Evolutionary conservation across 345 rosid species (phyloP), one percentile per base, ranked within the genome.

Genomic region (Sisymbrium irio): DNA sequence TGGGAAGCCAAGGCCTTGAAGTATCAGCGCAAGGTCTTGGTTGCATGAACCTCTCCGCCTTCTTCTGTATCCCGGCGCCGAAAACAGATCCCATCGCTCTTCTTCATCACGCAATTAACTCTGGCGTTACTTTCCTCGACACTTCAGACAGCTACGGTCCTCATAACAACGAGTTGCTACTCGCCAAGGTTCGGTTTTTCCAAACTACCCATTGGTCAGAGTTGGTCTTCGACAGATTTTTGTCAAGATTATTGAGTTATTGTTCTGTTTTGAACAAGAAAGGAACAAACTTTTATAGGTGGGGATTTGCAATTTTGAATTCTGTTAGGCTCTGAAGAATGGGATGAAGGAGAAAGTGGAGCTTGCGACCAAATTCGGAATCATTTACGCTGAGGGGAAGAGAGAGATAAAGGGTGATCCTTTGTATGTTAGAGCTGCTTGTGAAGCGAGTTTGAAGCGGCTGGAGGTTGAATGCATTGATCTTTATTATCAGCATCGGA

Each of bases 401-500:
- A 5, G 9, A 10, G 82, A 27, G 53, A 12, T 83, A 3, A 67
- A 41, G 0, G 93, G 90, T 0, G 86, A 86, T 58, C 89, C 90
- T 0, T 67, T 53, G 1, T 84, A 85, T 56, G 89, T 84, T 3
- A 84, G 89, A 14, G 74, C 82, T 44, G 79, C 86, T 18, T 88
- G 93, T 39, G 86, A 83, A 49, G 86, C 67, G 9, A 88, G 89
- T 76, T 83, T 88, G 65, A 84, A 85, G 71, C 61, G 93, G 14
- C 85, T 88, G 5, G 78, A 77, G 4, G 77, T 83, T 4, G 62
- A 68, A 2, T 86, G 77, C 35, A 78, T 88, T 63, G 90, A 86
- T 72, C 93, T 88, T 9, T 88, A 86, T 54, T 84, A 88, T 46
- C 89, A 84, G 65, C 90, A 86, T 62, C 83, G 84, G 3, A 15